phyloP scores from a whole-genome alignment of 768 basidiomycete genomes.

The Leucocoprinus leucothites region DNA sequence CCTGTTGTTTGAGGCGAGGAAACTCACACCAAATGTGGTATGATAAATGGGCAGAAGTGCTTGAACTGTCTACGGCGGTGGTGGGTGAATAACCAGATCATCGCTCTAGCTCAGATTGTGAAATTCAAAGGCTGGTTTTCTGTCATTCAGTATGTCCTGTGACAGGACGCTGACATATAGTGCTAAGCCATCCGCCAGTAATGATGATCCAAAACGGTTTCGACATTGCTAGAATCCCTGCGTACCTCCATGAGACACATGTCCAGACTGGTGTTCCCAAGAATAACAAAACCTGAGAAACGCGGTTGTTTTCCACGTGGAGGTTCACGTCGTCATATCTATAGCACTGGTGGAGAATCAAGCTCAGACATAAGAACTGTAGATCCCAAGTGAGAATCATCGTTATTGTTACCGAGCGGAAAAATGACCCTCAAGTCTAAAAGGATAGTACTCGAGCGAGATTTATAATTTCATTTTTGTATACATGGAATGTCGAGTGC shows the following conservation, averaged over 20 bases:
- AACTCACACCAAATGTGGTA: too few relatives aligned
- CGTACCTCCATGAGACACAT: not conserved
- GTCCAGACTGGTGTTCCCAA: not conserved
- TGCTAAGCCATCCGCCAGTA: not conserved
- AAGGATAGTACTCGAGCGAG: too few relatives aligned
- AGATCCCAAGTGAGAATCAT: not conserved
- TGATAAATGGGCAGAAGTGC: too few relatives aligned
- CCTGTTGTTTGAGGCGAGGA: too few relatives aligned
- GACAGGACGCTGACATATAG: not conserved
- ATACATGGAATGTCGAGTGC: too few relatives aligned
- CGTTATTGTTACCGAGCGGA: conserved; percentile 4
- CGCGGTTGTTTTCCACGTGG: conserved; percentile 4
- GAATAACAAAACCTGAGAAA: conserved; percentile 12
- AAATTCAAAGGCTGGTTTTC: too few relatives aligned
- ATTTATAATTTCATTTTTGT: too few relatives aligned
- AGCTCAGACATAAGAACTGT: not conserved
- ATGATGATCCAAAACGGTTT: not conserved
- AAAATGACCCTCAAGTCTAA: not conserved
- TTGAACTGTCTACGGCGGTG: too few relatives aligned
- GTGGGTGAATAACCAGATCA: too few relatives aligned
- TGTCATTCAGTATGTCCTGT: not conserved
- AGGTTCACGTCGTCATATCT: conserved; percentile 7
- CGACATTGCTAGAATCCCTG: not conserved
- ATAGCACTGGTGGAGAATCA: not conserved
- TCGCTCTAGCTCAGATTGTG: too few relatives aligned